Percentiles rank a stretch among this genome's conserved stretches.
Conservation (phyloP, 2,329 filamentous ascomycete genomes). For the Bipolaris oryzae region DNA sequence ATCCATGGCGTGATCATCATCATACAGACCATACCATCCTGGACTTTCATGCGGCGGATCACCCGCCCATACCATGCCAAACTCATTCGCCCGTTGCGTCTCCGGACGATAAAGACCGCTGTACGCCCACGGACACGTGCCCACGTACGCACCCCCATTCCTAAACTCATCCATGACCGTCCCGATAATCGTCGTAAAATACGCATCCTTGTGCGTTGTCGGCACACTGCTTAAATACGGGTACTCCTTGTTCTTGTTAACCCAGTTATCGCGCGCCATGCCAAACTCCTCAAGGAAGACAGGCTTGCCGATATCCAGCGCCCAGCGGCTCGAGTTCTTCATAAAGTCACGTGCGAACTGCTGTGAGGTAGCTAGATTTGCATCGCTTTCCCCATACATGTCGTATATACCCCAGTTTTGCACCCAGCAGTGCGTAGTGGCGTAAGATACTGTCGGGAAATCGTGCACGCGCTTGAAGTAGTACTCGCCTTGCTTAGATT, state of each 20-base stretch:
- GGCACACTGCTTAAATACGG: conserved; percentile 44
- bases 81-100: conserved; percentile 46
- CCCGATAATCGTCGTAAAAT: conserved; percentile 48
- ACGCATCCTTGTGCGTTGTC: conserved; percentile 48
- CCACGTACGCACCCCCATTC: conserved; percentile 44
- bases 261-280: conserved; percentile 51
- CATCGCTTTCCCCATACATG: conserved; percentile 44
- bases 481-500: conserved; percentile 49
- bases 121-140: conserved; percentile 50
- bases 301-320: conserved; percentile 47
- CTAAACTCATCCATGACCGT: conserved; percentile 46
- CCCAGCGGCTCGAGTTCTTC: conserved; percentile 43
- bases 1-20: conserved; percentile 48
- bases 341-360: conserved; percentile 46
- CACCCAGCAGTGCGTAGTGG: conserved; percentile 51
- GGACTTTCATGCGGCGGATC: conserved; percentile 50
- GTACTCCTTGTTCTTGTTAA: conserved; percentile 46
- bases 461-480: conserved; percentile 50
- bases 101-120: conserved; percentile 49
- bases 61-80: conserved; percentile 51
- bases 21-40: conserved; percentile 51
- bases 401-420: conserved; percentile 50
- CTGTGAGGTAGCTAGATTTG: conserved; percentile 43
- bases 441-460: conserved; percentile 47
- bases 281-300: conserved; percentile 51